Base-by-base conservation (phyloP, 208 protist species). In the Trypanosoma theileri region DNA sequence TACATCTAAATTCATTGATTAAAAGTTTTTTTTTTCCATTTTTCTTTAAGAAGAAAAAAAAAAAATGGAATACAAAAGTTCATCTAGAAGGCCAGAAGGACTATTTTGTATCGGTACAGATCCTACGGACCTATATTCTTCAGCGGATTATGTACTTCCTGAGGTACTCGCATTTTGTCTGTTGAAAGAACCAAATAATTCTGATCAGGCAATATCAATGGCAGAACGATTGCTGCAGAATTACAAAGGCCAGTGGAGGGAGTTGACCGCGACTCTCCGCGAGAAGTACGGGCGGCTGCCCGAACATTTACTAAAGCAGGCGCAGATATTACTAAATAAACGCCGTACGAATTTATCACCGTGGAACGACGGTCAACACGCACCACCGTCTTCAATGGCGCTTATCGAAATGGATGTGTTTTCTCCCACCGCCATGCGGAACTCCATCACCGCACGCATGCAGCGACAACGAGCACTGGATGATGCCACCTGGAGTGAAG, bases 281-380 rank as follows among this genome's bases (percentile, higher is more conserved):
- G 52, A 45, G 12, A 73, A 73, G 41, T 73, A 73, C 41, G 69
- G 69, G 1, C 58, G 48, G 6, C 22, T 44, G 42, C n/a, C 69
- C 8, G 41, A 68, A 9, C 21, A 35, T 31, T 45, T 41, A 0
- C 1, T 52, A 0, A 17, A 40, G 10, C 8, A 51, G 44, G 59
- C 59, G 11, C 40, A 19, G 16, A 51, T 31, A 28, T 51, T 63
- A 51, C 19, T 52, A 24, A 8, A 53, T 28, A 19, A 6, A 53
- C 45, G 3, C 11, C n/a, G 12, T 28, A 63, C 31, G 2, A 53
- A 0, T 21, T 40, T 16, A 10, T 10, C 59, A 40, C 44, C 44
- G 10, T n/a, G 44, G 10, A 10, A 52, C 1, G 21, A 17, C n/a
- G 9, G 13, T 40, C 0, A 9, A 14, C 4, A 40, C 11, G 21